phyloP scores from a whole-genome alignment of 2,329 filamentous ascomycete genomes.

The Corynespora cassiicola region DNA sequence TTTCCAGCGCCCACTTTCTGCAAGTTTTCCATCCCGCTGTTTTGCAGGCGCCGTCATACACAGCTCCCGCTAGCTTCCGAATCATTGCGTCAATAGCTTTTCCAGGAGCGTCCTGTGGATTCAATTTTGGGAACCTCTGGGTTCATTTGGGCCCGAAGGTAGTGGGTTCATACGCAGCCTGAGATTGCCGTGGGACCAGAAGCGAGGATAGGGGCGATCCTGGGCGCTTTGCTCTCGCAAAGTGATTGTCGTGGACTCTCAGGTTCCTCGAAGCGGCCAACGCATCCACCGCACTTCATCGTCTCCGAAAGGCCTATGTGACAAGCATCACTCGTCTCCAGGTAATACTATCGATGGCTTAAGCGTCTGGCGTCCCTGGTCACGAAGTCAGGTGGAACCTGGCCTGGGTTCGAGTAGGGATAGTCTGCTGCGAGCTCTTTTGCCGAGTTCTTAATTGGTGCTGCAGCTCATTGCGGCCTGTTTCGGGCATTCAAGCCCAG shows the following conservation, averaged over 20 bases:
- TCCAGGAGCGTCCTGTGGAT: no score
- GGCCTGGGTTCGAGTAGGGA: conserved; percentile 16
- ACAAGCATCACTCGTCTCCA: conserved; percentile 10
- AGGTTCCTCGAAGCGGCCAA: conserved; percentile 22
- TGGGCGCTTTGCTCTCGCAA: no score
- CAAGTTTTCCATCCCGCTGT: conserved; percentile 3
- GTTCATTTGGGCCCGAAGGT: conserved; percentile 5
- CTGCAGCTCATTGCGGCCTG: conserved; percentile 19
- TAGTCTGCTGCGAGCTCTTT: conserved; percentile 18
- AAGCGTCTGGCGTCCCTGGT: conserved; percentile 15
- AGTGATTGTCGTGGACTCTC: no score
- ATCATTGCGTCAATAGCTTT: conserved; percentile 18
- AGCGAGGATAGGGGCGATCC: conserved; percentile 2
- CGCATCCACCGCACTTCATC: conserved; percentile 23
- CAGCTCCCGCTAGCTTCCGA: conserved; percentile 12
- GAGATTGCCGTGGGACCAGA: conserved; percentile 9
- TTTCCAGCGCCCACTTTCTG: conserved; percentile 2
- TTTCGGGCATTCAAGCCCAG: conserved; percentile 17
- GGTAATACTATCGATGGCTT: conserved; percentile 18
- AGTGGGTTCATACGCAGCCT: conserved; percentile 4
- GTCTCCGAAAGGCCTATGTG: conserved; percentile 11
- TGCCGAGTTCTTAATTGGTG: conserved; percentile 25
- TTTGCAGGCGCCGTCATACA: no score
- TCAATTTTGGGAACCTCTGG: conserved; percentile 1
- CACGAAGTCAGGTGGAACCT: conserved; percentile 24